Conservation (phyloP, 2,329 filamentous ascomycete species). For the Aspergillus costaricaensis region DNA sequence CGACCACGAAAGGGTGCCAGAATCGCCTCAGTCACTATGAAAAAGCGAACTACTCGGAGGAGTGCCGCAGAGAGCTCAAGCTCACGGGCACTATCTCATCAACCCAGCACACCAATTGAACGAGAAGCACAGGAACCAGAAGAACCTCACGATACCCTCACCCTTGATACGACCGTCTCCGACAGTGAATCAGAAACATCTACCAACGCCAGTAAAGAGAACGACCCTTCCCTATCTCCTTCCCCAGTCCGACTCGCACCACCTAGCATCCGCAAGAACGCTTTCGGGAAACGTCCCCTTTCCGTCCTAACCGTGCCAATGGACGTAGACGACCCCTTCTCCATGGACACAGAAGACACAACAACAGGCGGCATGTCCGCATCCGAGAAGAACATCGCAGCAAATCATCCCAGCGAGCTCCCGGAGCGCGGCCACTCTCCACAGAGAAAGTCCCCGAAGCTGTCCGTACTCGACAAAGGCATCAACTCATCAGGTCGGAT, state of each 20-base stretch:
- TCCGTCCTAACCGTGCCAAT: slow-evolving; percentile 42
- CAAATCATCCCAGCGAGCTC: slow-evolving; percentile 29
- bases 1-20: slow-evolving; percentile 19
- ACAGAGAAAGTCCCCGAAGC: slow-evolving; percentile 40
- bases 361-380: slow-evolving; percentile 32
- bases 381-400: slow-evolving; percentile 46
- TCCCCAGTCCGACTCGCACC: slow-evolving; percentile 37
- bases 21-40: slow-evolving; percentile 33
- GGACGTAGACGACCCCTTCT: slow-evolving; percentile 27
- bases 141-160: slow-evolving; percentile 17
- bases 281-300: slow-evolving; percentile 46
- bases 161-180: slow-evolving; percentile 10
- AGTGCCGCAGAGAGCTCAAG: slow-evolving; percentile 15
- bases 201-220: slow-evolving; percentile 50
- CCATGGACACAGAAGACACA: slow-evolving; percentile 33
- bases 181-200: slow-evolving; percentile 32
- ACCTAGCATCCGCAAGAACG: slow-evolving; percentile 40
- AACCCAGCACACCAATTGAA: slow-evolving; percentile 14
- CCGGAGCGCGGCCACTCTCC: slow-evolving; percentile 25
- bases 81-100: background rate
- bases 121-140: slow-evolving; percentile 14
- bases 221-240: slow-evolving; percentile 47
- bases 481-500: slow-evolving; percentile 28
- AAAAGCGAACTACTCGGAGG: slow-evolving; percentile 27
- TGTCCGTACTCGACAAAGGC: slow-evolving; percentile 27